These are phyloP conservation scores for Paecilomyces fulvus DNA, from an alignment of 2,329 filamentous ascomycete species.

Conservation along the genomic window DNA sequence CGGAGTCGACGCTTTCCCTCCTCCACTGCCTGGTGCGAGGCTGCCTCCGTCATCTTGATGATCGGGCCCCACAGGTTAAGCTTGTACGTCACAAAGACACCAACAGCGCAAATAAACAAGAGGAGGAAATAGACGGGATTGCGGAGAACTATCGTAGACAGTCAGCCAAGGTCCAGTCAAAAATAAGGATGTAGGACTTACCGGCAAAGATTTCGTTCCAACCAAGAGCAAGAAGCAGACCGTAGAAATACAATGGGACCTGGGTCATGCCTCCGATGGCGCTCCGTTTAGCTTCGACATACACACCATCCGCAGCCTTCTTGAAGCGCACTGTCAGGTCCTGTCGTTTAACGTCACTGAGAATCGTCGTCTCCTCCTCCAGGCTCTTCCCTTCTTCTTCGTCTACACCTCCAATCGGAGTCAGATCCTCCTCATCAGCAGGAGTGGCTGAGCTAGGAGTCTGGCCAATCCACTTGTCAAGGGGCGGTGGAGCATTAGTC, in stretches of 20 bases:
- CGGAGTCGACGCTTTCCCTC: conserved; percentile 86
- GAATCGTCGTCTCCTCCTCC: conserved; percentile 93
- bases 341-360: conserved; percentile 81
- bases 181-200: conserved; percentile 40
- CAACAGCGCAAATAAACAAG: conserved; percentile 65
- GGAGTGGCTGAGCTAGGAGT: conserved; percentile 65
- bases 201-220: conserved; percentile 97
- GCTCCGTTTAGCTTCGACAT: conserved; percentile 94
- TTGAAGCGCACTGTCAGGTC: conserved; percentile 93
- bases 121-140: conserved; percentile 92
- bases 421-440: conserved; percentile 82
- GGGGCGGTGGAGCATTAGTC: conserved; percentile 69
- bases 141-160: conserved; percentile 60
- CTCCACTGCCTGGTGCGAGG: conserved; percentile 74
- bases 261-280: conserved; percentile 93
- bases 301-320: conserved; percentile 95
- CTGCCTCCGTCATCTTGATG: conserved; percentile 88
- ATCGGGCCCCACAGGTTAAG: conserved; percentile 96
- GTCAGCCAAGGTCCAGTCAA: neutral
- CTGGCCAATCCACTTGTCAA: conserved; percentile 73
- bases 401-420: conserved; percentile 86
- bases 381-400: conserved; percentile 90
- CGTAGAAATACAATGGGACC: conserved; percentile 92
- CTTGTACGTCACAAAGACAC: conserved; percentile 81
- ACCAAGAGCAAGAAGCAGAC: conserved; percentile 76